Base-by-base conservation (phyloP, 129 eudicot species). In the Saposhnikovia divaricata region DNA sequence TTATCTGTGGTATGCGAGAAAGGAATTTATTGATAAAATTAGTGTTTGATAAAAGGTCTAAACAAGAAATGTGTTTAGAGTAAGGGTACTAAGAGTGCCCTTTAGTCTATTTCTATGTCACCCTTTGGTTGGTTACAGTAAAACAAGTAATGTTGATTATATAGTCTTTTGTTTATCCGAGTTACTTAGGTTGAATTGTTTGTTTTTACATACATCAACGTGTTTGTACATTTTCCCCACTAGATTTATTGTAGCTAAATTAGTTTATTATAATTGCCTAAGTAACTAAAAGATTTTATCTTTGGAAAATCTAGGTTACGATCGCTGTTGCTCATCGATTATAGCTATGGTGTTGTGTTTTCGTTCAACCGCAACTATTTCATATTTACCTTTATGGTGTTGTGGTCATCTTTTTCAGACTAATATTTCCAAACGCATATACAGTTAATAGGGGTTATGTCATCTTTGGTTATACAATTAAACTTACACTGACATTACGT, bases 361-460 rank as follows among this genome's bases (percentile, higher is more conserved):
- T 23, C 9, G 16, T 43, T 12, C 38, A 21, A 73, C 37, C 18
- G 2, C 25, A 21, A 73, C 31, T 11, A 9, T 73, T 34, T 8
- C 51, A 5, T 73, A 7, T 73, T 21, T 0, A 7, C 19, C 19
- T n/a, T 38, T 72, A 16, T 37, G 23, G 23, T 71, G 18, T 9
- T 45, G 42, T 45, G 19, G 12, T 11, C 74, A 39, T 76, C 72
- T 13, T 21, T 75, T 61, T 65, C 38, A 76, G n/a, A 45, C 86
- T 87, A 28, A 77, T 19, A 31, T 61, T 18, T 79, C 80, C 42
- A 34, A 63, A 71, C 51, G 50, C 25, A 68, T 44, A 38, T 81
- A 76, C 86, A 89, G 90, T 89, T 84, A 85, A 65, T 84, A 81
- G 81, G 80, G 87, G 79, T 77, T 83, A 82, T 77, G 65, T 61